Conservation (phyloP, 306 rosid genomes). For the Trifolium pratense region DNA sequence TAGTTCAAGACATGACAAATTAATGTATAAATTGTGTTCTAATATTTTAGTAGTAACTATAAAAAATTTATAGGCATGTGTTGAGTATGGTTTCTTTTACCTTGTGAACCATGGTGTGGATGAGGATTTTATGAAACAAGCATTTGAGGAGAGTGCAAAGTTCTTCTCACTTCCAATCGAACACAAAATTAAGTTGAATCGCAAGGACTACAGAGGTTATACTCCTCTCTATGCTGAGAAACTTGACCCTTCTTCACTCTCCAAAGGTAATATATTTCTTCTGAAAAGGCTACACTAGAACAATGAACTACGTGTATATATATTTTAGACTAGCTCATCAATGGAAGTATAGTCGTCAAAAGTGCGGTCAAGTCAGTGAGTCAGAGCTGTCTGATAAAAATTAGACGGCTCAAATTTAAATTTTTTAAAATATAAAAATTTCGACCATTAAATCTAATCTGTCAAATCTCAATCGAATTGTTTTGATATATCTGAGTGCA, state of each 20-base stretch:
- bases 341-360: no score
- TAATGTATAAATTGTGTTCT: neutral
- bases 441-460: no score
- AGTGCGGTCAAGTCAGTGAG: no score
- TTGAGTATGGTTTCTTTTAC: conserved; percentile 81
- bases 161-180: conserved; percentile 69
- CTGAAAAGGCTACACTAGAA: neutral
- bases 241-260: conserved; percentile 57
- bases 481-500: no score
- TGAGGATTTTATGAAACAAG: conserved; percentile 45
- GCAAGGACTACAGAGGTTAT: conserved; percentile 75
- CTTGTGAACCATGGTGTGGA: conserved; percentile 82
- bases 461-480: no score
- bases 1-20: no score
- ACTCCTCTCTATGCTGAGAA: conserved; percentile 70
- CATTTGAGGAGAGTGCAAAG: conserved; percentile 56
- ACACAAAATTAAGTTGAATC: conserved; percentile 58
- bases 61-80: conserved; percentile 59
- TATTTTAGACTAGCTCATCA: no score
- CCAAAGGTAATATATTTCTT: conserved; percentile 54
- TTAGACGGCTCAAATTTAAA: no score
- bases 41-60: neutral
- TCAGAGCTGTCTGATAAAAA: no score
- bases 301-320: no score
- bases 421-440: no score